Conservation (phyloP, 768 basidiomycete species). For the Boletus eberwhitei region DNA sequence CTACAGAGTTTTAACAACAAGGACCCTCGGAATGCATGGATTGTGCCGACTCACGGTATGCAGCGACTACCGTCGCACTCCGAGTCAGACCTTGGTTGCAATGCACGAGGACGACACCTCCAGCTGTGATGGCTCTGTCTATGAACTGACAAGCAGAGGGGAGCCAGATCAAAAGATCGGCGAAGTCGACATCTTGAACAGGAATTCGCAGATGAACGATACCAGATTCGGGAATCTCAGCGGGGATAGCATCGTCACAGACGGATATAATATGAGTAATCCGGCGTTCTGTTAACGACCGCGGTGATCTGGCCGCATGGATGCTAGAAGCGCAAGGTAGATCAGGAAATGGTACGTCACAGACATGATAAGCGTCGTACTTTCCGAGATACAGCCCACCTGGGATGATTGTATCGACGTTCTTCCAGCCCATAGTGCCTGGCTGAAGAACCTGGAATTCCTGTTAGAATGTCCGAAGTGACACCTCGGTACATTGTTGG, state of each 20-base stretch:
- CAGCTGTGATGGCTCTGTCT: conserved; percentile 53
- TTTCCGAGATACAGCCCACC: conserved; percentile 70
- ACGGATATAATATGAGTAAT: conserved; percentile 82
- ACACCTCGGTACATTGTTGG: conserved; percentile 26
- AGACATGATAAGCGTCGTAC: conserved; percentile 42
- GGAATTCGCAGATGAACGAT: conserved; percentile 67
- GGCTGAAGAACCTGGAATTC: conserved; percentile 26
- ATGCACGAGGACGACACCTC: conserved; percentile 64
- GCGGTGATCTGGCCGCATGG: conserved; percentile 65
- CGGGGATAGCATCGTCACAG: conserved; percentile 67
- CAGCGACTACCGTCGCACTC: conserved; percentile 68
- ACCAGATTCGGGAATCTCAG: conserved; percentile 67
- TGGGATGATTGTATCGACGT: conserved; percentile 64
- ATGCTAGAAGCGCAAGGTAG: conserved; percentile 44
- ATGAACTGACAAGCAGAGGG: conserved; percentile 68
- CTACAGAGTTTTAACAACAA: conserved; percentile 34
- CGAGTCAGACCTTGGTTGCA: conserved; percentile 65
- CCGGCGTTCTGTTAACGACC: conserved; percentile 67
- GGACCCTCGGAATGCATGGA: background rate
- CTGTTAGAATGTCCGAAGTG: conserved; percentile 24
- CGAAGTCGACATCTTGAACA: conserved; percentile 67
- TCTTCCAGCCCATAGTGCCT: conserved; percentile 50
- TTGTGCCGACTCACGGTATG: conserved; percentile 55
- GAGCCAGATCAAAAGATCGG: conserved; percentile 63
- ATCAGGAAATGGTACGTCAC: conserved; percentile 43